A percentile compares a stretch with the other conserved stretches of the same genome.
Evolutionary conservation across 129 eudicot species (phyloP).

Genomic region (Centaurea solstitialis): DNA sequence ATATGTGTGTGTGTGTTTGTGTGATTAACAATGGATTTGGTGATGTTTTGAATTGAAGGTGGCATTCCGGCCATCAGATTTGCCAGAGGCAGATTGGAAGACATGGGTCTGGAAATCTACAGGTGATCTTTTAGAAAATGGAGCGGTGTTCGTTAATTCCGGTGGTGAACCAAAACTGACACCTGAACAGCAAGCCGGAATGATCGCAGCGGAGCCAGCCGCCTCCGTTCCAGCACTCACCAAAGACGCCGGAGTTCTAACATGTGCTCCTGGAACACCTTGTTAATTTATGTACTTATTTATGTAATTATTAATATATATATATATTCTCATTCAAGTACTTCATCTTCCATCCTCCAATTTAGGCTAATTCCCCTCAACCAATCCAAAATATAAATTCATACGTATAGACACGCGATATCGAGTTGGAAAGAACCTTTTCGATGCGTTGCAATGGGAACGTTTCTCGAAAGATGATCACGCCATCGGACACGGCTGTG

Average conservation of each 20-base stretch:
- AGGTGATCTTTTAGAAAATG: slow-evolving; percentile 39
- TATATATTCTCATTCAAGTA: not conserved
- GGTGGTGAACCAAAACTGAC: slow-evolving; percentile 26
- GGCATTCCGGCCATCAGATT: too few relatives aligned
- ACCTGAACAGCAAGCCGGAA: not conserved
- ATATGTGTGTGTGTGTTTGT: too few relatives aligned
- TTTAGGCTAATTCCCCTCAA: slow-evolving; percentile 3
- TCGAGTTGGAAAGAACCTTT: slow-evolving; percentile 45
- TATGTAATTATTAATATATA: too few relatives aligned
- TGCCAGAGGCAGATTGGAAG: too few relatives aligned
- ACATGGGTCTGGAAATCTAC: slow-evolving; percentile 45
- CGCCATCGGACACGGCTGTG: slow-evolving; percentile 34
- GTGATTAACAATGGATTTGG: not conserved
- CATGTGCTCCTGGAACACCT: slow-evolving; percentile 19
- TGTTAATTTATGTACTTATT: not conserved
- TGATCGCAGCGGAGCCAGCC: slow-evolving; percentile 32
- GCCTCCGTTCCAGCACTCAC: slow-evolving; percentile 26
- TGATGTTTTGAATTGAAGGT: not conserved
- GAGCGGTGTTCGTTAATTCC: slow-evolving; percentile 30
- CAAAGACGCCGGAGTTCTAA: slow-evolving; percentile 29
- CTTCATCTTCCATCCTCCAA: not conserved
- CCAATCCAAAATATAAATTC: not conserved
- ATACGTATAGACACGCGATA: not conserved
- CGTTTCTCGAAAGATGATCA: slow-evolving; percentile 38
- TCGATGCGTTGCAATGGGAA: slow-evolving; percentile 49